Conservation (phyloP, 169 alveolate species). For the Theileria orientalis region DNA sequence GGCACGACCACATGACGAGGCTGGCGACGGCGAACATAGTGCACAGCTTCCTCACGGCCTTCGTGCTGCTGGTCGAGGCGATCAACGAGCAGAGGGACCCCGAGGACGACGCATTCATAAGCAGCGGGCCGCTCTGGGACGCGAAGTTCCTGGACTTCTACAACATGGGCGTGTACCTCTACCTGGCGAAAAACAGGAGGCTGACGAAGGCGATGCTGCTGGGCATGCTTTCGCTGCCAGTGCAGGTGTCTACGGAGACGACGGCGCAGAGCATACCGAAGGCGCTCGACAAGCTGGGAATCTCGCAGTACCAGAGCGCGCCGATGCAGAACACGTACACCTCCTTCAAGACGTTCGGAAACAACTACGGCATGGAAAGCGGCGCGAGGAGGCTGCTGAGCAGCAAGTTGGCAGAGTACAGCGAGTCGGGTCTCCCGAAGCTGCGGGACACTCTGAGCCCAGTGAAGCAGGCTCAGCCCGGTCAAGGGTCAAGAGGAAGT, state of each 20-base stretch:
- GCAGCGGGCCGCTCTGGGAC: neutral
- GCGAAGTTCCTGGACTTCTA: neutral
- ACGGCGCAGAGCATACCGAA: neutral
- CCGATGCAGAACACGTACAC: neutral
- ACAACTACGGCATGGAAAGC: neutral
- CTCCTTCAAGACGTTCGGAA: neutral
- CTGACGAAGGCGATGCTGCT: neutral
- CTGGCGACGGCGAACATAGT: conserved; percentile 44
- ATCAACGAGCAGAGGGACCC: neutral
- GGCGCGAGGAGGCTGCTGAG: neutral
- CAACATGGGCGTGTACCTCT: conserved; percentile 11
- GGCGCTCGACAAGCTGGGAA: neutral
- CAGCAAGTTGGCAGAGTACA: neutral
- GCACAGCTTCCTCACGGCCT: conserved; percentile 46
- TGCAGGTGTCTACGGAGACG: neutral
- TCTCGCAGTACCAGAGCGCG: neutral
- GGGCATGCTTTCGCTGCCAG: neutral
- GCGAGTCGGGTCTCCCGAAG: neutral
- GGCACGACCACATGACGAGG: conserved; percentile 58
- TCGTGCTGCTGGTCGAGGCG: conserved; percentile 23
- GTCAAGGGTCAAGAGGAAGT: too few species aligned
- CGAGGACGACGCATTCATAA: neutral
- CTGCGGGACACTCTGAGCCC: too few species aligned
- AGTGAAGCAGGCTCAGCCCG: neutral
- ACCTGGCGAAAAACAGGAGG: conserved; percentile 16